Base-by-base conservation (phyloP, 148 eudicot genomes). In the Rhododendron mucronatum region DNA sequence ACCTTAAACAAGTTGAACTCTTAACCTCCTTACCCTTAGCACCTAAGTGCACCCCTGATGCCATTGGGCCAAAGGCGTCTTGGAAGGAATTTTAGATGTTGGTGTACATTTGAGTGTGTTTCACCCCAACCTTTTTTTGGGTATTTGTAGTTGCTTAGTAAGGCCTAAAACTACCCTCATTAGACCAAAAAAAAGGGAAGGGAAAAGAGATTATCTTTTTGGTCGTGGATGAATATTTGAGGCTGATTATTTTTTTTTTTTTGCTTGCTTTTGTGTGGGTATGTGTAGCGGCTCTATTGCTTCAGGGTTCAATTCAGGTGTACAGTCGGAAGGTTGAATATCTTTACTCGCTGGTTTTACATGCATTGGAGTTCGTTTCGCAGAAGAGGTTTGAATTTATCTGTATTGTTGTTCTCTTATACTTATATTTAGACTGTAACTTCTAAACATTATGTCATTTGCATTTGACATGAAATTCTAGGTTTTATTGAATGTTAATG, bases 251-350 rank as follows among this genome's bases (percentile, higher is more conserved):
- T 0, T n/a, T 59, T 21, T 59, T 0, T n/a, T 20, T 11, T 7
- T 63, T 20, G 26, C 2, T 61, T 23, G 26, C 45, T 81, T 33
- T 81, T 18, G 74, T 23, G 28, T 69, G 35, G 84, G 55, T 44
- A 28, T 81, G 82, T 93, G 92, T 83, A 96, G 99, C 99, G 90
- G 99, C 98, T 48, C 87, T 97, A 86, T 79, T 95, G 90, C 93
- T 97, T 86, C 98, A 95, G 86, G 96, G 98, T 28, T 97, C 99
- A 20, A 88, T 93, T 76, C 98, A 95, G 89, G 98, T 97, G 81
- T 97, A 95, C 71, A 93, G 99, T 87, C 88, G 95, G 73, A 97
- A 94, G 89, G 98, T 97, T 51, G 99, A 97, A 88, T 95, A 97
- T 82, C 92, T 97, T 63, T 93, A 97, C 93, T 91, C 93, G 65